phyloP scores from a whole-genome alignment of 2,329 filamentous ascomycete species.

The Phyllachora maydis region DNA sequence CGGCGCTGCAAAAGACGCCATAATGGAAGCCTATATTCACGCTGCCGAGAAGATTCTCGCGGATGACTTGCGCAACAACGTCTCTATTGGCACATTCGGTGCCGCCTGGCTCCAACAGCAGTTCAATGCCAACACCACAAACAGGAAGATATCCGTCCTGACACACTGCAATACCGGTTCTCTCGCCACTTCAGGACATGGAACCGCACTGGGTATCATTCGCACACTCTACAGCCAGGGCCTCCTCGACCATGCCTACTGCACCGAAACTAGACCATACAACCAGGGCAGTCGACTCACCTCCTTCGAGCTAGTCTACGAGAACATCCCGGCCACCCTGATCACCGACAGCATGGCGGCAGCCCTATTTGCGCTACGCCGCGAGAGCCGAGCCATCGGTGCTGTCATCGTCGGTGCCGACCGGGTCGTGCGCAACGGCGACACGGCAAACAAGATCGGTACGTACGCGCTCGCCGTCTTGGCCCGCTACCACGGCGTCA shows the following conservation, averaged over 20 bases:
- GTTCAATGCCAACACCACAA: slow-evolving; percentile 20
- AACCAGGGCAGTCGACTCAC: slow-evolving; percentile 93
- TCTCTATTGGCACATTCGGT: slow-evolving; percentile 64
- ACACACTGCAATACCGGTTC: slow-evolving; percentile 98
- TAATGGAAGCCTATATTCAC: slow-evolving; percentile 52
- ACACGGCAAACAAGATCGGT: slow-evolving; percentile 97
- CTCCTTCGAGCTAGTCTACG: slow-evolving; percentile 89
- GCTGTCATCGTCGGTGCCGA: slow-evolving; percentile 92
- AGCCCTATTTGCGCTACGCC: slow-evolving; percentile 49
- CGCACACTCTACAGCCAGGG: slow-evolving; percentile 51
- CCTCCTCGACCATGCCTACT: slow-evolving; percentile 67
- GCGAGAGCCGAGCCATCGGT: slow-evolving; percentile 44
- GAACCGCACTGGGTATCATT: slow-evolving; percentile 86
- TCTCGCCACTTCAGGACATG: slow-evolving; percentile 91
- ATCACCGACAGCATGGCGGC: slow-evolving; percentile 96
- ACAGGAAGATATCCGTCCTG: slow-evolving; percentile 51
- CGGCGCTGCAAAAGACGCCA: slow-evolving; percentile 22
- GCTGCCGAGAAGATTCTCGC: slow-evolving; percentile 74
- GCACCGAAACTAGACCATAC: slow-evolving; percentile 91
- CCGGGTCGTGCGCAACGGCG: slow-evolving; percentile 85
- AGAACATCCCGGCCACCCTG: slow-evolving; percentile 74
- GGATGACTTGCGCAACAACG: slow-evolving; percentile 74
- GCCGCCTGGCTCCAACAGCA: slow-evolving; percentile 62
- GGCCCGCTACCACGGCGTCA: slow-evolving; percentile 69
- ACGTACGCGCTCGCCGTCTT: slow-evolving; percentile 88